Percentiles rank a stretch among this genome's conserved stretches.
These are phyloP conservation scores for Roridomyces roridus DNA, from an alignment of 768 basidiomycete genomes.

Conservation along the genomic window DNA sequence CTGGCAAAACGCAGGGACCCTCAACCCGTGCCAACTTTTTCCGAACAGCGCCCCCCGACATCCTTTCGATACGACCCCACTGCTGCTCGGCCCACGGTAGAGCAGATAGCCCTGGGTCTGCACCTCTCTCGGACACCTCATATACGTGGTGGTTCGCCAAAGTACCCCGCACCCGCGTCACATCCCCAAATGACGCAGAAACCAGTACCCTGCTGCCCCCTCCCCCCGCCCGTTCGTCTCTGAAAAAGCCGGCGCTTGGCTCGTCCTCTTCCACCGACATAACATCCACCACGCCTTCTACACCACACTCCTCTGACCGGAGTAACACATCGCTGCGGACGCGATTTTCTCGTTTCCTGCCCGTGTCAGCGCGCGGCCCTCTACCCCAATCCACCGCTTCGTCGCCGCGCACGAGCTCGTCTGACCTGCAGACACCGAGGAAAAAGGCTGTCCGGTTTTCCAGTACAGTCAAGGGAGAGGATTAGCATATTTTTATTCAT, in stretches of 20 bases:
- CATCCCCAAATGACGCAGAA: slow-evolving; percentile 17
- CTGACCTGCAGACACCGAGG: slow-evolving; percentile 9
- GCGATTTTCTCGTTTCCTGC: slow-evolving; percentile 45
- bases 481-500: slow-evolving; percentile 22
- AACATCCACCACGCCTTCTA: slow-evolving; percentile 20
- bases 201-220: slow-evolving; percentile 3
- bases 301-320: slow-evolving; percentile 23
- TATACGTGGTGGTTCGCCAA: slow-evolving; percentile 4
- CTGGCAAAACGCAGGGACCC: slow-evolving; percentile 14
- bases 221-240: slow-evolving; percentile 21
- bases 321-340: slow-evolving; percentile 19
- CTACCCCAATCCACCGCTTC: slow-evolving; percentile 27
- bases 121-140: slow-evolving; percentile 23
- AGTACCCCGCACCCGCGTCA: slow-evolving; percentile 19
- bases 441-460: slow-evolving; percentile 28
- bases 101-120: slow-evolving; percentile 26
- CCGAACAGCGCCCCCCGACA: background rate
- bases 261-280: slow-evolving; percentile 21
- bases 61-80: slow-evolving; percentile 13
- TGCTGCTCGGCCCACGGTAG: slow-evolving; percentile 15
- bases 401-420: slow-evolving; percentile 21
- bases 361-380: slow-evolving; percentile 44
- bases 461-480: slow-evolving; percentile 19
- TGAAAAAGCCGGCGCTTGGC: slow-evolving; percentile 17
- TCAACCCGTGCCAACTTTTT: slow-evolving; percentile 8